Conservation (phyloP, 495 filamentous ascomycete genomes). For the Hypoxylon perforatum region DNA sequence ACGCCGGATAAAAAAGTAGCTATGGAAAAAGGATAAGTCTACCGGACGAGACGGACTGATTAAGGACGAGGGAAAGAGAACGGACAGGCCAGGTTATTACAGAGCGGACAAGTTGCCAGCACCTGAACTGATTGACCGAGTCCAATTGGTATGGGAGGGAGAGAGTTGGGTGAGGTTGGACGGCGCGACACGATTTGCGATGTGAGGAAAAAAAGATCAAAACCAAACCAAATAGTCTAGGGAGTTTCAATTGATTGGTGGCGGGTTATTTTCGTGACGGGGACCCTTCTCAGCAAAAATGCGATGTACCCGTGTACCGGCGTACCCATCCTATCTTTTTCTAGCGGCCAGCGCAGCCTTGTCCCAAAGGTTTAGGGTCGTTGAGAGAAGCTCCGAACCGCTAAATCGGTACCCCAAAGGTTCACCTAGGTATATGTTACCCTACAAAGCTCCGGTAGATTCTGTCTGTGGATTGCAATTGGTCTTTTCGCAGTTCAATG, state of each 20-base stretch:
- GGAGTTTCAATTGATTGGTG: slow-evolving; percentile 40
- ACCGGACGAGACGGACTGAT: slow-evolving; percentile 40
- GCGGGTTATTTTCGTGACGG: slow-evolving; percentile 29
- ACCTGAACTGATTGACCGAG: slow-evolving; percentile 45
- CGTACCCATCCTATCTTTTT: background rate
- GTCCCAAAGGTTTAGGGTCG: slow-evolving; percentile 39
- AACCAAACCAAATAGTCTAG: slow-evolving; percentile 30
- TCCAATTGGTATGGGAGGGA: slow-evolving; percentile 36
- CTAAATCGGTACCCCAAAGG: no score
- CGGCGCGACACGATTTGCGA: slow-evolving; percentile 30
- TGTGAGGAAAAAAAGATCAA: slow-evolving; percentile 33
- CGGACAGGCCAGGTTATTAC: slow-evolving; percentile 39
- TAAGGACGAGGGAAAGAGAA: slow-evolving; percentile 30
- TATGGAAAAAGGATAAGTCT: slow-evolving; percentile 28
- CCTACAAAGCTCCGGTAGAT: no score
- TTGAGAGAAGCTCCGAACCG: slow-evolving; percentile 41
- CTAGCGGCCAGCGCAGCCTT: slow-evolving; percentile 8
- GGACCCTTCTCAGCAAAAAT: slow-evolving; percentile 32
- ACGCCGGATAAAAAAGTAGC: slow-evolving; percentile 17
- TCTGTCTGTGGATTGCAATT: no score
- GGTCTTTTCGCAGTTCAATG: no score
- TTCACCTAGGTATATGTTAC: no score
- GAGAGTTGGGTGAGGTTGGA: slow-evolving; percentile 13
- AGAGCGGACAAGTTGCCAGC: slow-evolving; percentile 42
- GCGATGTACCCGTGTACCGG: slow-evolving; percentile 7